Evolutionary conservation across 352 stramenopile species (phyloP).

Genomic region (Pythium phragmitis): DNA sequence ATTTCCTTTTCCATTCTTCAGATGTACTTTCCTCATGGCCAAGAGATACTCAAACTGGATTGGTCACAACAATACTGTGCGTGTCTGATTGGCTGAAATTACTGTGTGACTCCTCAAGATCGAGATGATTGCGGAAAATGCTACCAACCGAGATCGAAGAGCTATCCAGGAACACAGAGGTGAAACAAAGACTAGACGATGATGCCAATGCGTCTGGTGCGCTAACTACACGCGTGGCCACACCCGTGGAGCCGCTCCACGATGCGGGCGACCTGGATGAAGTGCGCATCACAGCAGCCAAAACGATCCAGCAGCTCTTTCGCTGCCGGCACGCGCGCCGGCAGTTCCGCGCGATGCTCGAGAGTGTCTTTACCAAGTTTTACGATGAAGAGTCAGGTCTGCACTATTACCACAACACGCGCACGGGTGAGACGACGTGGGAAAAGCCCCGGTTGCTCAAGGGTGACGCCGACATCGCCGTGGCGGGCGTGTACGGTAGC

Average conservation of each 20-base stretch:
- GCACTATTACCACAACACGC: constrained; percentile 76
- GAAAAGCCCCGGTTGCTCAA: constrained; percentile 63
- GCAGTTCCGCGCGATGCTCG: constrained; percentile 44
- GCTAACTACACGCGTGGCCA: constrained; percentile 6
- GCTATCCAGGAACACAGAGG: too few relatives aligned
- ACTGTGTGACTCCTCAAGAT: not conserved
- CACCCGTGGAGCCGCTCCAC: constrained; percentile 28
- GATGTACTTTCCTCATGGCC: not conserved
- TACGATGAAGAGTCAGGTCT: constrained; percentile 63
- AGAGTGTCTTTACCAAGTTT: constrained; percentile 65
- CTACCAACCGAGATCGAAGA: not conserved
- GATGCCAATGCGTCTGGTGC: not conserved
- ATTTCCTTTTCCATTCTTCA: not conserved
- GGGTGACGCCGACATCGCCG: constrained; percentile 42
- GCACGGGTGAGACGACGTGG: constrained; percentile 71
- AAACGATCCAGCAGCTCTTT: constrained; percentile 62
- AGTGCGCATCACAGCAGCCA: constrained; percentile 25
- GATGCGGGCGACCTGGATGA: constrained; percentile 19
- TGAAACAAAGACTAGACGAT: not conserved
- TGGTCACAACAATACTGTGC: not conserved
- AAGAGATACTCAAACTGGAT: not conserved
- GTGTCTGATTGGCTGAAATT: constrained; percentile 13
- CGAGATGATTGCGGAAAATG: not conserved
- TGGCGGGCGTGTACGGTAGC: constrained; percentile 27
- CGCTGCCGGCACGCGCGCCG: constrained; percentile 47